A percentile compares a stretch with the other conserved stretches of the same genome.
Evolutionary conservation across 1,284 basidiomycete species (phyloP).

Genomic region (Tylopilus sp.): DNA sequence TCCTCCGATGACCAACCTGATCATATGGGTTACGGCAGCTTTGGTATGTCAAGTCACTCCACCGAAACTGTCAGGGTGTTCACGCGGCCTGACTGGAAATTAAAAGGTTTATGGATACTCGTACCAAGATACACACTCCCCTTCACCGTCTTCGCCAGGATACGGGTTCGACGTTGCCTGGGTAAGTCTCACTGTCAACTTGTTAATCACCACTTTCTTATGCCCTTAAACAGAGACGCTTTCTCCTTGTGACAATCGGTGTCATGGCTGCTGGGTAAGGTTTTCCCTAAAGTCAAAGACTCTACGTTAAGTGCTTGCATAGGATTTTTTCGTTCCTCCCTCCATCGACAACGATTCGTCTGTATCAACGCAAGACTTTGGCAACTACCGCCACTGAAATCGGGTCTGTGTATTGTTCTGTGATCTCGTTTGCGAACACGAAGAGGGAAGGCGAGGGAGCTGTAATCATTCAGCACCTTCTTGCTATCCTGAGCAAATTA

Average conservation of each 20-base stretch:
- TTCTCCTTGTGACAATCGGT: constrained; percentile 58
- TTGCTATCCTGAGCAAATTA: constrained; percentile 64
- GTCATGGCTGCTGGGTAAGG: constrained; percentile 63
- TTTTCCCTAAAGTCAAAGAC: not conserved
- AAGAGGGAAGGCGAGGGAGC: constrained; percentile 44
- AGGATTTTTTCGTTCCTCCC: constrained; percentile 69
- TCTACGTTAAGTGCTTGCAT: constrained; percentile 5
- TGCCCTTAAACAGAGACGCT: constrained; percentile 45
- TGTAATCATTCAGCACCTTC: constrained; percentile 52
- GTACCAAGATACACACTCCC: constrained; percentile 56
- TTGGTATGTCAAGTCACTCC: constrained; percentile 44
- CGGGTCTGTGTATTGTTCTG: constrained; percentile 62
- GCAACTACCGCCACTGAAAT: constrained; percentile 61
- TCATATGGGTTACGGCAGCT: constrained; percentile 69
- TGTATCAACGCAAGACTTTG: constrained; percentile 61
- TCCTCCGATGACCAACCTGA: constrained; percentile 67
- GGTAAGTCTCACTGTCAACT: constrained; percentile 38
- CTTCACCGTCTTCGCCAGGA: constrained; percentile 46
- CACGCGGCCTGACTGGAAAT: not conserved
- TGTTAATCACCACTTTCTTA: not conserved
- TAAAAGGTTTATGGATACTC: constrained; percentile 68
- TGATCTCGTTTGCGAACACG: constrained; percentile 61
- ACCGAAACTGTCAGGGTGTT: not conserved
- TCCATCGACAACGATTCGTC: constrained; percentile 64
- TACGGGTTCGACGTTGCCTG: constrained; percentile 62